Conservation (phyloP, 78 protist species). For the Bodo saltans region DNA sequence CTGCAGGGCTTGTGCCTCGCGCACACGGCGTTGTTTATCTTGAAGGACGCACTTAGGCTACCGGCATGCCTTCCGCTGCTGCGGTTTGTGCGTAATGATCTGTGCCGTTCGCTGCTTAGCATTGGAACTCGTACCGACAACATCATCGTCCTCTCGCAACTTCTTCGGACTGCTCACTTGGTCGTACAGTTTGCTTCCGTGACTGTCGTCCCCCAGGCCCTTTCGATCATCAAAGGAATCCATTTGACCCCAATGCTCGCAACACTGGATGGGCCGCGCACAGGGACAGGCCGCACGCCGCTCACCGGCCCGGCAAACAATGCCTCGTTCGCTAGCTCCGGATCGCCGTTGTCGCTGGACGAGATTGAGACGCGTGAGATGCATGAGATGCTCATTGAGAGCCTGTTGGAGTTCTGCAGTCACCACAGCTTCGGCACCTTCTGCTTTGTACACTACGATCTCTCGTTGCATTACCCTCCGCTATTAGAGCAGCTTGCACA, state of each 20-base stretch:
- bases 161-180: slow-evolving; percentile 7
- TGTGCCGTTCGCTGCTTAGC: background rate
- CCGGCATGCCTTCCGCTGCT: too few relatives aligned
- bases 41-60: background rate
- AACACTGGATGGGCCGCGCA: too few relatives aligned
- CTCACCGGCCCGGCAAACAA: too few relatives aligned
- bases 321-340: too few relatives aligned
- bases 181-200: background rate
- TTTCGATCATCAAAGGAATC: background rate
- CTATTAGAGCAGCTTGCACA: slow-evolving; percentile 36
- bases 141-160: slow-evolving; percentile 13
- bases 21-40: background rate
- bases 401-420: slow-evolving; percentile 23
- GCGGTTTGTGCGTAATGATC: background rate
- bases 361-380: background rate
- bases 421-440: background rate
- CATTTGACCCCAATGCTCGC: background rate
- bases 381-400: slow-evolving; percentile 22
- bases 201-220: slow-evolving; percentile 11
- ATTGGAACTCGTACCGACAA: background rate
- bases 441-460: slow-evolving; percentile 21
- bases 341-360: background rate
- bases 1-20: background rate
- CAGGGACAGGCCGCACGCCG: background rate
- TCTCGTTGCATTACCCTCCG: background rate